Percentiles rank a stretch among this genome's conserved stretches.
Conservation (phyloP, 345 rosid species). For the Salix dunnii region DNA sequence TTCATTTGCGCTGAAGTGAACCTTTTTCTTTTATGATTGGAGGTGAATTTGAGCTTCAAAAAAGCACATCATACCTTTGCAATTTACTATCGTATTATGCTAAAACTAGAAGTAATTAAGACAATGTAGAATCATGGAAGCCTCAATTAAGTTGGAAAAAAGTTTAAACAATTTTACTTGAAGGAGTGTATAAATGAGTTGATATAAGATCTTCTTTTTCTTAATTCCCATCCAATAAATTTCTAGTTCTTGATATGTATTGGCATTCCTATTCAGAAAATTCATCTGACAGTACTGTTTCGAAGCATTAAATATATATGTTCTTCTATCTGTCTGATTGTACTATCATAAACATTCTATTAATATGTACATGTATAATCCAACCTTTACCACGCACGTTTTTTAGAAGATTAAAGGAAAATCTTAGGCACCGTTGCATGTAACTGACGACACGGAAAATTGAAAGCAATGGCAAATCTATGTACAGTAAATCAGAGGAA, state of each 20-base stretch:
- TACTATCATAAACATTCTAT: background rate
- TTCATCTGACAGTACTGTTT: background rate
- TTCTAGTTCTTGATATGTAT: background rate
- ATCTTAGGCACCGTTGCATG: background rate
- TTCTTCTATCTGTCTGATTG: background rate
- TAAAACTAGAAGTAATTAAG: too few relatives aligned
- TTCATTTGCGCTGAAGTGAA: background rate
- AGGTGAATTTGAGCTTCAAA: slow-evolving; percentile 18
- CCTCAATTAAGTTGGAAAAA: too few relatives aligned
- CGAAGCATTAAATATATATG: too few relatives aligned
- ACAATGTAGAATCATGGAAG: too few relatives aligned
- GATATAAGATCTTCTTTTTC: background rate
- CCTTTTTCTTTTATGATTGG: slow-evolving; percentile 14
- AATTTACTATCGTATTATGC: background rate
- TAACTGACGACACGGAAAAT: background rate
- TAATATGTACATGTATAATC: background rate
- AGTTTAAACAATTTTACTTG: too few relatives aligned
- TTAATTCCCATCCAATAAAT: background rate
- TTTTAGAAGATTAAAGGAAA: background rate
- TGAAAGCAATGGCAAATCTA: background rate
- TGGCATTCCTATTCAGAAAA: background rate
- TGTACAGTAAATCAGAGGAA: background rate
- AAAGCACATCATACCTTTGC: slow-evolving; percentile 1
- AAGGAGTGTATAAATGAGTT: background rate
- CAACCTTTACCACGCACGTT: background rate